Evolutionary conservation across 1,284 basidiomycete genomes (phyloP).

Genomic region (Tilletia indica): DNA sequence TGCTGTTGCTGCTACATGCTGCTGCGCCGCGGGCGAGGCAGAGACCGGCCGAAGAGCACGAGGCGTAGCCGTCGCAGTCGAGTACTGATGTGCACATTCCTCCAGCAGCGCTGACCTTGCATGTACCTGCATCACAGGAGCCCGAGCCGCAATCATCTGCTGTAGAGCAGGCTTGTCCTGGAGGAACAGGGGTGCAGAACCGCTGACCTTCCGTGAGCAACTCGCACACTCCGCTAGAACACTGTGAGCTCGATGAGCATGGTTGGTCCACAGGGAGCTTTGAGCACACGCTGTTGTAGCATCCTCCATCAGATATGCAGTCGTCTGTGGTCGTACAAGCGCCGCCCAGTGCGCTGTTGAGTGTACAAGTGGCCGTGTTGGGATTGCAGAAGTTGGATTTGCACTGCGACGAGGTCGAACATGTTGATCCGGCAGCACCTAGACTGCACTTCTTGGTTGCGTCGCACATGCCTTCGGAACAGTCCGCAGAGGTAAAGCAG

Average conservation of each 20-base stretch:
- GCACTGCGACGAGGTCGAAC: neutral
- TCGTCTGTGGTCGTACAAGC: neutral
- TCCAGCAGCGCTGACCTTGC: neutral
- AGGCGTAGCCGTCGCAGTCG: neutral
- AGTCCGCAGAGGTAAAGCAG: neutral
- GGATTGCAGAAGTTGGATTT: neutral
- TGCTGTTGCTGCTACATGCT: no score
- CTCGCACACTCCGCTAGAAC: neutral
- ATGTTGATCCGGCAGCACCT: neutral
- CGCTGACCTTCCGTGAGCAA: neutral
- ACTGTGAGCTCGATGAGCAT: neutral
- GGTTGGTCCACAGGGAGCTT: neutral
- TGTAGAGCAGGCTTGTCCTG: neutral
- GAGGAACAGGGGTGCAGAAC: neutral
- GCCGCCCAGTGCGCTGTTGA: neutral
- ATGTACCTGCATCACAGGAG: neutral
- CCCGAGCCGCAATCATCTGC: neutral
- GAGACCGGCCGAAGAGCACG: neutral
- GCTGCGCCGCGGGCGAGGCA: no score
- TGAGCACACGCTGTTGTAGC: neutral
- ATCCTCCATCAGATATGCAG: neutral
- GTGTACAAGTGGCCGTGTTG: neutral
- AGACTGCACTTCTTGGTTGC: neutral
- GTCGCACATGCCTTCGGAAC: neutral
- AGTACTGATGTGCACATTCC: neutral